Base-by-base conservation (phyloP, 331 rosid genomes). In the Quercus tomentella region DNA sequence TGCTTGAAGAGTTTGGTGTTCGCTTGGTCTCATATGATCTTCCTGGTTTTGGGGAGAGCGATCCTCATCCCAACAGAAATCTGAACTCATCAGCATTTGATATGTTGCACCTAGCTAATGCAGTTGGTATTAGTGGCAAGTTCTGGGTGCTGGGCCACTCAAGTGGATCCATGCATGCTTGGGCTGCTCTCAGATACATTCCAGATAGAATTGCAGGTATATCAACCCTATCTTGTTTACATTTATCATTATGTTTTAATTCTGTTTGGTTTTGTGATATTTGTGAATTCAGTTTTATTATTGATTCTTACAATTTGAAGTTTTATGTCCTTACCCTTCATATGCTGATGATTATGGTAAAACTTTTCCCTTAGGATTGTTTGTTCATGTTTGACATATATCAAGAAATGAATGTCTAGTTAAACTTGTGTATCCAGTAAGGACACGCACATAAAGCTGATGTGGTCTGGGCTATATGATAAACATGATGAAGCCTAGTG, bases 11-110 rank as follows among this genome's bases (percentile, higher is more conserved):
- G 74, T 95, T 90, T 15, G 98, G 99, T 2, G 62, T 95, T 79
- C 92, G 93, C 62, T 81, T 95, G 82, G 81, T 95, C 78, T 84
- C 98, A 6, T 95, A 91, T 72, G 99, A 95, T 86, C 99, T 95
- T 88, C 97, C 99, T 71, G 99, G 98, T 81, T 95, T 93, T 88
- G 99, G 99, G 86, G 99, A 95, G 86, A 95, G 99, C 76, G 96
- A 91, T 82, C 98, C 98, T 82, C 94, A 93, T 86, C 94, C 94
- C 62, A 79, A 61, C 74, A 87, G 99, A 75, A 89, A 83, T 84
- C 91, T 91, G 72, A 93, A 90, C 78, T 86, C 99, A 56, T 95
- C 99, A 8, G 97, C 98, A 61, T 82, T 82, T 75, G 99, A 95
- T 88, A 82, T 95, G 86, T 78, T 93, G 56, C 81, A 83, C 82